Evolutionary conservation across 768 basidiomycete species (phyloP), one percentile per base, ranked within the genome.

Genomic region (Tricholoma bakamatsutake): DNA sequence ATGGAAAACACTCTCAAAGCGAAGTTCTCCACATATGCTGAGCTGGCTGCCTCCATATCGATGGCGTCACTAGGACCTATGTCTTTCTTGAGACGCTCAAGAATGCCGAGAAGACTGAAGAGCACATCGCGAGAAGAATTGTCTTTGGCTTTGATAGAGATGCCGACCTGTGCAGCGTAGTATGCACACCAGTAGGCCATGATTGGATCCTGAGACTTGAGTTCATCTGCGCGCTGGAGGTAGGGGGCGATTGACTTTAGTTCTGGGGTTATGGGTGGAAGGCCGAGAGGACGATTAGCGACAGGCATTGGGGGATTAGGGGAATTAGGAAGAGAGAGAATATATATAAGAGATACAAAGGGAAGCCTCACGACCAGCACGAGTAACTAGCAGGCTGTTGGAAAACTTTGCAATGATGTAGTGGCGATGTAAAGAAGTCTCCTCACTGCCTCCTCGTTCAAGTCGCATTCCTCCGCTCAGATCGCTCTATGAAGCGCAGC

Each of bases 181-280:
- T 93, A 97, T 42, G 88, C 87, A 74, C 96, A 95, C 95, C 96
- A 99, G 67, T 98, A 98, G 4, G 91, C 81, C 65, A 98, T 83
- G 52, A 95, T 76, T 5, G 92, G 90, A 55, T 99, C 94, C 59
- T 88, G 83, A 12, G 73, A 73, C 51, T 80, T 83, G 62, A 98
- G 78, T 68, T 99, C 97, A 56, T 92, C 84, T 0, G 97, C 91
- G 50, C 97, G 84, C 64, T 95, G 93, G 17, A 98, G 77, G 70
- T 82, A 96, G 1, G 93, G 89, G 4, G 83, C 66, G 54, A 93
- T 80, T 24, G 82, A 58, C 64, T 85, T 90, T 67, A 91, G 83
- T 47, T 79, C 76, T 37, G 74, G 58, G 0, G 87, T 78, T 45
- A 85, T 56, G 39, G 82, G 74, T n/a, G 87, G 84, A 11, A 89